Conservation (phyloP, 1,284 basidiomycete genomes). For the Ganoderma leucocontextum region DNA sequence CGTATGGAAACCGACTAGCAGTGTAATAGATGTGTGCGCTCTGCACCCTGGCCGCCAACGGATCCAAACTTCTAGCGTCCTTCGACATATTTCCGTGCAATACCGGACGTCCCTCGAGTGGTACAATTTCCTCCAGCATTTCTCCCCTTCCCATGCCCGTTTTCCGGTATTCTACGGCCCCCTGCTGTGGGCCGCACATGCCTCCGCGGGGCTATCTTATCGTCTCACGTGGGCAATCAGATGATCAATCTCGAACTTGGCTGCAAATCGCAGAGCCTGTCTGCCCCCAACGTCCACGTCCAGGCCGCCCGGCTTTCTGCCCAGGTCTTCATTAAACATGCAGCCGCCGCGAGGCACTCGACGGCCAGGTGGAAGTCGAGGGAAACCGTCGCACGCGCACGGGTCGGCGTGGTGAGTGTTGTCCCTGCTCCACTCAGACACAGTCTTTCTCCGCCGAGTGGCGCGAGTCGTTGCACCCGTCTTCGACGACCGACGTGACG, state of each 20-base stretch:
- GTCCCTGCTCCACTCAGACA: background rate
- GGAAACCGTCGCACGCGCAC: background rate
- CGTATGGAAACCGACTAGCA: slow-evolving; percentile 25
- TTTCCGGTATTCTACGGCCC: slow-evolving; percentile 30
- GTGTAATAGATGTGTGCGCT: slow-evolving; percentile 20
- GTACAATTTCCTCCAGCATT: slow-evolving; percentile 1
- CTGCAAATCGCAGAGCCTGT: slow-evolving; percentile 17
- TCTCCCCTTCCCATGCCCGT: slow-evolving; percentile 18
- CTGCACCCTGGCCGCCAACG: slow-evolving; percentile 25
- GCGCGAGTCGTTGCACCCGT: background rate
- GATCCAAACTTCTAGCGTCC: slow-evolving; percentile 17
- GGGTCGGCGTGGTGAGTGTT: slow-evolving; percentile 5
- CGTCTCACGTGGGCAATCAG: slow-evolving; percentile 29
- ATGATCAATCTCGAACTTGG: slow-evolving; percentile 20
- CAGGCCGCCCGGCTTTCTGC: slow-evolving; percentile 1
- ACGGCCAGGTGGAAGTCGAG: slow-evolving; percentile 13
- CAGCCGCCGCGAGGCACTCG: slow-evolving; percentile 21
- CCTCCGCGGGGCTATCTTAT: slow-evolving; percentile 25
- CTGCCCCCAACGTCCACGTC: background rate
- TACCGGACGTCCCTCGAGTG: slow-evolving; percentile 26
- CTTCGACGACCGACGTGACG: background rate
- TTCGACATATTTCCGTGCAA: slow-evolving; percentile 9
- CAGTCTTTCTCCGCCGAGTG: background rate
- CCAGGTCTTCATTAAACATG: slow-evolving; percentile 14
- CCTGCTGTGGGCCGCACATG: slow-evolving; percentile 14